Conservation (phyloP, 306 rosid species). For the Chamaecrista fasciculata region DNA sequence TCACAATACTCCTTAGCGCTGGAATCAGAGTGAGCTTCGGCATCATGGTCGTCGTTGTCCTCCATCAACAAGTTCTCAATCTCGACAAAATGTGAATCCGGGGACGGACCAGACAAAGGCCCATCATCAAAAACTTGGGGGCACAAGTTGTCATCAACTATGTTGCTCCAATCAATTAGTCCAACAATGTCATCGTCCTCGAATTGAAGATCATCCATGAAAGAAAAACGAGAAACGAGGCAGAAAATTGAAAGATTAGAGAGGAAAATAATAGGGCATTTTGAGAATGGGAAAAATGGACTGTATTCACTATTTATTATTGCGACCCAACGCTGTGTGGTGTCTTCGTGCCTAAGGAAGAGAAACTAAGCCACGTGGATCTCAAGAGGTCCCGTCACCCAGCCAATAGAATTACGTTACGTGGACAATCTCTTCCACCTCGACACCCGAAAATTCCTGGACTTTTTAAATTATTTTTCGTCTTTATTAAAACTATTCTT, state of each 20-base stretch:
- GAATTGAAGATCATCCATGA: constrained; percentile 29
- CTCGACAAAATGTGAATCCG: constrained; percentile 28
- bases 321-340: neutral
- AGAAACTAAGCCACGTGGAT: constrained; percentile 6
- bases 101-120: constrained; percentile 5
- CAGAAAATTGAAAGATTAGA: neutral
- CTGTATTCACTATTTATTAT: neutral
- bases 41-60: constrained; percentile 30
- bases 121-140: constrained; percentile 6
- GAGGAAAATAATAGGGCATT: neutral
- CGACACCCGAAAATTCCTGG: too few relatives aligned
- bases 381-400: neutral
- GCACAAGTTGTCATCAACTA: constrained; percentile 31
- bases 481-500: too few relatives aligned
- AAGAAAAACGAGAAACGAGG: neutral
- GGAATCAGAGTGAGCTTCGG: constrained; percentile 19
- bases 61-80: constrained; percentile 60
- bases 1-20: constrained; percentile 22
- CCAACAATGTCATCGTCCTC: constrained; percentile 12
- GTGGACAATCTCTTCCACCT: neutral
- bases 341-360: constrained; percentile 29
- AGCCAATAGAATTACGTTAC: neutral
- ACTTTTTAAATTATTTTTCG: too few relatives aligned
- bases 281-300: neutral
- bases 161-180: constrained; percentile 38